phyloP scores from a whole-genome alignment of 192 early-diverging fungal genomes.

The Geranomyces michiganensis region DNA sequence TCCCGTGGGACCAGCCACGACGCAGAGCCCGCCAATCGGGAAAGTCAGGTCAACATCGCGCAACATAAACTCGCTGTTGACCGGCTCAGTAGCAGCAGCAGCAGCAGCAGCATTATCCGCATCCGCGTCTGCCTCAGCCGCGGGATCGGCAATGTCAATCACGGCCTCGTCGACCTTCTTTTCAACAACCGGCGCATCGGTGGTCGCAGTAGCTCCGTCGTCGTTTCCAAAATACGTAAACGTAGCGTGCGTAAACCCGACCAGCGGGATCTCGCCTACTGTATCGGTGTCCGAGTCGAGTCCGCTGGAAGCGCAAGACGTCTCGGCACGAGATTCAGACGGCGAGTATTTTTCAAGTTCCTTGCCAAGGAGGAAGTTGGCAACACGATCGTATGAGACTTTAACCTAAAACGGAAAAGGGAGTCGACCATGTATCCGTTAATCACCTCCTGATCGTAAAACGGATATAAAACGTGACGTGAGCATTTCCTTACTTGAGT shows the following conservation, averaged over 20 bases:
- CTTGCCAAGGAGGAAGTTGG: slow-evolving; percentile 71
- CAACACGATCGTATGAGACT: slow-evolving; percentile 66
- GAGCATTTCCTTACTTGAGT: slow-evolving; percentile 46
- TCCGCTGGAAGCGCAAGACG: neutral
- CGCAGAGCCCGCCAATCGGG: slow-evolving; percentile 43
- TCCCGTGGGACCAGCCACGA: slow-evolving; percentile 85
- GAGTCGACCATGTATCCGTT: too few species aligned
- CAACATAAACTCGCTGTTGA: slow-evolving; percentile 42
- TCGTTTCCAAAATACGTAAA: slow-evolving; percentile 15
- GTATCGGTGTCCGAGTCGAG: slow-evolving; percentile 2
- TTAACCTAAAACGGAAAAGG: slow-evolving; percentile 7
- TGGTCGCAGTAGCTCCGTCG: neutral
- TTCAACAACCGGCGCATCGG: neutral
- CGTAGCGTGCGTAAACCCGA: slow-evolving; percentile 18
- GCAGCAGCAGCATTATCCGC: neutral
- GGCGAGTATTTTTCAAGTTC: slow-evolving; percentile 60
- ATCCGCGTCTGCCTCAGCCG: neutral
- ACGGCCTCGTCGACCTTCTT: slow-evolving; percentile 1
- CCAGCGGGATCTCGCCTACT: neutral
- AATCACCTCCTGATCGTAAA: too few species aligned
- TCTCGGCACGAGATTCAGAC: neutral
- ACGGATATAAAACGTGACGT: neutral
- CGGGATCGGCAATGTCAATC: neutral
- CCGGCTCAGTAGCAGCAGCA: too few species aligned
- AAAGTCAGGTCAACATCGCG: slow-evolving; percentile 33